Base-by-base conservation (phyloP, 768 basidiomycete species). In the Postia placenta region DNA sequence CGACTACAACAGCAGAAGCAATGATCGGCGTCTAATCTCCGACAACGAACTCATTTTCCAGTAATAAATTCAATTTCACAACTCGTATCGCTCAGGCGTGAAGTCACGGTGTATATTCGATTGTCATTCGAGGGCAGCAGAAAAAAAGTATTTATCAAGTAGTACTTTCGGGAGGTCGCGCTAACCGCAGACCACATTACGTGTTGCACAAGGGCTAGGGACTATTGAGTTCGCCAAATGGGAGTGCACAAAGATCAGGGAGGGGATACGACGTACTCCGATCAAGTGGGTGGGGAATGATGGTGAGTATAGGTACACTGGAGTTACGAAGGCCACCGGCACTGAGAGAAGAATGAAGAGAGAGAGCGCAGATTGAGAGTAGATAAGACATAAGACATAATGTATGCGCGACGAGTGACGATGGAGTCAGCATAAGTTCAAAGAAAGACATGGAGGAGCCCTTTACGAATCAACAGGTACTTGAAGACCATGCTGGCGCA, bases 251-350 rank as follows among this genome's bases (percentile, higher is more conserved):
- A 39, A 11, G 48, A 44, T 36, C 2, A 30, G 28, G 49, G 47
- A 42, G 60, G 72, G 71, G 73, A 50, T 76, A 73, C 75, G 75
- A 78, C 78, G 71, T 75, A 69, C 74, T 76, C 73, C 68, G 68
- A 54, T 60, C 74, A 73, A 78, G 65, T 75, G 74, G 63, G 59
- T 55, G 56, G 64, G 70, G 67, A 65, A 61, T 62, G 65, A 55
- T 64, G 61, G 56, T 61, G 59, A 41, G 56, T 59, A 49, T 47
- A 60, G 45, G 58, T 42, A 68, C 69, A 65, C 72, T 54, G 60
- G 69, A 74, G 64, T 69, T 76, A 43, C 69, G 74, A 75, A 74
- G 73, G 65, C 64, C 62, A 56, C 58, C 51, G 43, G 15, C 5
- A 7, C 36, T 41, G 19, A n/a, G n/a, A n/a, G 38, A 14, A 40